Evolutionary conservation across 1,284 basidiomycete genomes (phyloP), one percentile per base, ranked within the genome.

Genomic region (Paramarasmius palmivorus): DNA sequence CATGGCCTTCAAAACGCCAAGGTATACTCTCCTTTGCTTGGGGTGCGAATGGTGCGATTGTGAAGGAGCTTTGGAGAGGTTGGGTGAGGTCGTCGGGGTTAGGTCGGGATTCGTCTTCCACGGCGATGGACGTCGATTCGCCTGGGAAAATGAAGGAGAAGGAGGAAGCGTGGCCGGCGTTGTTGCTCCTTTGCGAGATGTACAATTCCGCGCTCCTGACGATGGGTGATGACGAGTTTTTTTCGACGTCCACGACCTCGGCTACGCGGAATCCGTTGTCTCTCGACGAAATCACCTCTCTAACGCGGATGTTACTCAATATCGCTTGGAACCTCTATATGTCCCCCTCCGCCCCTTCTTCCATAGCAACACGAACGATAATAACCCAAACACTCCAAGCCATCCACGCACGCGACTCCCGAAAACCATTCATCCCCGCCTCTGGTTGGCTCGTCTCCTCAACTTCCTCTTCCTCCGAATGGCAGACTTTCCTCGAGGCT

Each of bases 171-270:
- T 88, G 86, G 80, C 79, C 87, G 0, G 76, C 90, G 1, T 72
- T 99, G 1, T 72, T 98, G 2, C 80, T 98, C 47, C 80, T 98
- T 3, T 81, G 84, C 6, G 90, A 95, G 53, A 71, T 98, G 17
- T 96, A 98, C 68, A 83, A 85, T 2, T 90, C 96, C 58, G 84
- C 88, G 10, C 81, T 99, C 17, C 77, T 95, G 37, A 93, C 95
- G 0, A 91, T 99, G 76, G 93, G 93, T 2, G 97, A 99, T 62
- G 96, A 98, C 68, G 96, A 99, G 68, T 98, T 99, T 72, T 95
- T 95, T 66, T 81, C 84, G 0, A 70, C 60, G 5, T 48, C 70
- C 1, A 54, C 61, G 7, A 47, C 63, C 9, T 56, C 62, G 20
- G 61, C 68, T 1, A 66, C 76, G 0, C 73, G 83, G 17, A 95